Base-by-base conservation (phyloP, 2,329 filamentous ascomycete species). In the Stemphylium beticola region DNA sequence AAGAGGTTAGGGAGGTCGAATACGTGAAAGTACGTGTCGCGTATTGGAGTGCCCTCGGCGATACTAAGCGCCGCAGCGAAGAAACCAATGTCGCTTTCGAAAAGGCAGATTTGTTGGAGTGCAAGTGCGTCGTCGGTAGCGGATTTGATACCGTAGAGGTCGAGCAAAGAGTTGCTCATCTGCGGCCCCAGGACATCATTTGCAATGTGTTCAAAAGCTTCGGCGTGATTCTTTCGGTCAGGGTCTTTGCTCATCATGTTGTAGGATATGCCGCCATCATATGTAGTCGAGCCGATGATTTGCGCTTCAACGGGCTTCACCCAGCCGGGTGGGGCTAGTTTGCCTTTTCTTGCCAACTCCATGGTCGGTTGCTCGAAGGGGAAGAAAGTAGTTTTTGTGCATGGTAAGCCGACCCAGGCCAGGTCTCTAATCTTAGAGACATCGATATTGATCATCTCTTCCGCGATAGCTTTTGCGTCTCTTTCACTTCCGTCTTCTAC, bases 21-120 rank as follows among this genome's bases (percentile, higher is more conserved):
- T 32, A 62, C 22, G 11, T 62, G 57, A 37, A 62, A 62, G 47
- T 64, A 64, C 1, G 58, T 62, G 3, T 60, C 41, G 12, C 52
- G 40, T 10, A 62, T 49, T 10, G 60, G 34, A 18, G 53, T 32
- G 9, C 22, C 24, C 20, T 55, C 55, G 3, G 39, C 51, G 11
- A 55, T 47, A 34, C 52, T 55, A 8, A 60, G 24, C 4, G 58
- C 61, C 2, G 61, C 58, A 8, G 57, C 57, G 42, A 64, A 64
- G 47, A 64, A 62, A 1, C 61, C 61, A 46, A 60, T 60, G 22
- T 64, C 59, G 38, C 54, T 60, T 45, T 64, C 61, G 41, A 62
- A 64, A 4, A 61, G 43, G 52, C 61, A 64, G 10, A 62, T 56
- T 3, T 49, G 50, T 18, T 64, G 53, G 1, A 64, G 47, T 4